Evolutionary conservation across 352 stramenopile species (phyloP), one percentile per base, ranked within the genome.

Genomic region (Phytophthora rubi): DNA sequence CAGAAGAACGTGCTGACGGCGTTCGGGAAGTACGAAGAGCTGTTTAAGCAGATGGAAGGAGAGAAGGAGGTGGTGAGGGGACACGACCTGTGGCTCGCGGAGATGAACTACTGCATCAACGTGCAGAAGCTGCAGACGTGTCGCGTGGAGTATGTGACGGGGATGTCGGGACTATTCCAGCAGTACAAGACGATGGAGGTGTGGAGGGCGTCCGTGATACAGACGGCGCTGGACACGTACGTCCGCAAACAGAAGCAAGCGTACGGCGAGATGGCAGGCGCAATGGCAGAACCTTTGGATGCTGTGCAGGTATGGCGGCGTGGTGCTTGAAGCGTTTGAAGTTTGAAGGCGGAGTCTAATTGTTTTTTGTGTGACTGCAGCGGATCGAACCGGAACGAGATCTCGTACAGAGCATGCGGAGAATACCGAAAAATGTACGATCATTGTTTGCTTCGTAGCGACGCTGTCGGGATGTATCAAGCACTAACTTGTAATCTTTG

Each of bases 101-200:
- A 94, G 68, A 83, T 89, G 56, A 81, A 79, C 58, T 95, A 95
- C 65, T 84, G 75, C 32, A 82, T 93, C 47, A 81, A 83, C 65
- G 86, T 95, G 13, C 83, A 90, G n/a, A 85, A 83, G 60, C 74
- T 93, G 8, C 70, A 85, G 56, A 67, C 82, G 33, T 77, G 60
- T 52, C 86, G 88, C 28, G 78, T 93, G 58, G 82, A 88, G 62
- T 95, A 95, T 57, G 88, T 95, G 32, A 95, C 87, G 48, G 80
- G 83, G n/a, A 95, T 95, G 88, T 82, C 88, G 12, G 69, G 65
- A 9, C 78, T 93, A 6, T 95, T 95, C 37, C 81, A 92, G 59
- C 82, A 94, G 67, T 94, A 92, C 68, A 95, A 95, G 60, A 90
- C 79, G 37, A 79, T 95, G 32, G 88, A 95, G 49, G 70, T 93